Conservation (phyloP, 495 filamentous ascomycete species). For the Penicillium taxi region DNA sequence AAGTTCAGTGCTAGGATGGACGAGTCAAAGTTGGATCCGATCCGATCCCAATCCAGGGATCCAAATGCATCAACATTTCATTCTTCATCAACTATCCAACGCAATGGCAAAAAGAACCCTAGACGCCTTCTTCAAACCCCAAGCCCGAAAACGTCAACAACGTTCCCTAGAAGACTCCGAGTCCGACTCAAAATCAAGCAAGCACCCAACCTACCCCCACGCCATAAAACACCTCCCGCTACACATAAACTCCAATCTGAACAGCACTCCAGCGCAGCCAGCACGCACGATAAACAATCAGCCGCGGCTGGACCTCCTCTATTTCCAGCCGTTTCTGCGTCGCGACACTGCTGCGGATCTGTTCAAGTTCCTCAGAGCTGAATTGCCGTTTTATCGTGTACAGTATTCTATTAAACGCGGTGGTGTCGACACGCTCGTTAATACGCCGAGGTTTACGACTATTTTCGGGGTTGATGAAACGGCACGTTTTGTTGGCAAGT, state of each 20-base stretch:
- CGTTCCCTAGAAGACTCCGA: neutral
- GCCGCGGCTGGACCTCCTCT: slow-evolving; percentile 57
- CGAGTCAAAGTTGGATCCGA: no score
- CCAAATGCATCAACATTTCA: no score
- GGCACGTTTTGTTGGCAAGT: slow-evolving; percentile 25
- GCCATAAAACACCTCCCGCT: slow-evolving; percentile 49
- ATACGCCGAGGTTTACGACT: slow-evolving; percentile 62
- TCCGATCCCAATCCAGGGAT: no score
- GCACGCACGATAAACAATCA: slow-evolving; percentile 46
- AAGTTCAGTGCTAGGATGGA: no score
- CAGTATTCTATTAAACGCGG: slow-evolving; percentile 59
- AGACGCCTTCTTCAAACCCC: slow-evolving; percentile 22
- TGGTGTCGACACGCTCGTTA: slow-evolving; percentile 48
- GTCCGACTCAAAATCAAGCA: slow-evolving; percentile 8
- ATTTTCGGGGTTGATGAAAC: slow-evolving; percentile 65
- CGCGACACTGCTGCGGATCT: slow-evolving; percentile 43
- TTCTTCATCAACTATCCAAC: no score
- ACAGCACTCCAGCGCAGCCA: slow-evolving; percentile 16
- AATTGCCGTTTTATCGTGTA: slow-evolving; percentile 66
- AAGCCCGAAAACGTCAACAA: slow-evolving; percentile 5
- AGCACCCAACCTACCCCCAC: slow-evolving; percentile 55
- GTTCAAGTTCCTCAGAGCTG: slow-evolving; percentile 54
- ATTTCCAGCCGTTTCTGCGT: slow-evolving; percentile 59
- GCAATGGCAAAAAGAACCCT: slow-evolving; percentile 23
- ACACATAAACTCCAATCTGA: slow-evolving; percentile 30